A percentile compares a stretch with the other conserved stretches of the same genome.
These are phyloP conservation scores for Helianthus tuberosus DNA, from an alignment of 129 eudicot genomes.

Conservation along the genomic window DNA sequence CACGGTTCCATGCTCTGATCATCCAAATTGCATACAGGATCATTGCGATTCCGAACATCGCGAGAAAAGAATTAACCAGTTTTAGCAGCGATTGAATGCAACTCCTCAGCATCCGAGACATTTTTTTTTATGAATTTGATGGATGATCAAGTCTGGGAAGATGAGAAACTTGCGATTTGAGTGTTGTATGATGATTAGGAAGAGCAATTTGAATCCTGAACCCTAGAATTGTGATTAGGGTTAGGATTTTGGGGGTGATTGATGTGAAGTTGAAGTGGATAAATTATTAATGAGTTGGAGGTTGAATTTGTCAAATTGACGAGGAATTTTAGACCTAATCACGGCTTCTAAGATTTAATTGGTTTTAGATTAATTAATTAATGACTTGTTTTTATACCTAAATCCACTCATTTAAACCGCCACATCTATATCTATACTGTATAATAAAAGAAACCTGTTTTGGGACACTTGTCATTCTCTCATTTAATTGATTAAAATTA, in stretches of 20 bases:
- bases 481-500: no score
- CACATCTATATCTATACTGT: no score
- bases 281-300: not conserved
- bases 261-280: not conserved
- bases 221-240: constrained; percentile 13
- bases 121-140: constrained; percentile 17
- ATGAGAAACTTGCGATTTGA: no score
- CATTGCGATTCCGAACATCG: constrained; percentile 78
- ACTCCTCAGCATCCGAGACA: constrained; percentile 65
- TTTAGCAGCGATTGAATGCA: constrained; percentile 76
- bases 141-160: no score
- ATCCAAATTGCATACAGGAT: constrained; percentile 77
- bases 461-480: no score
- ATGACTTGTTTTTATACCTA: no score
- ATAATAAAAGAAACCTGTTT: no score
- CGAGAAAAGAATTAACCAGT: constrained; percentile 65
- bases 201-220: constrained; percentile 18
- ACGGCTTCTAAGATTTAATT: not conserved
- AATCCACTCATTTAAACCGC: no score
- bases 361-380: no score
- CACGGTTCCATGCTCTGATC: constrained; percentile 74
- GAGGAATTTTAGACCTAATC: not conserved
- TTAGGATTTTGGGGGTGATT: not conserved
- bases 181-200: not conserved
- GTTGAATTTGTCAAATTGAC: not conserved